These are phyloP conservation scores for Mixia osmundae DNA, from an alignment of 1,284 basidiomycete species.

Conservation along the genomic window DNA sequence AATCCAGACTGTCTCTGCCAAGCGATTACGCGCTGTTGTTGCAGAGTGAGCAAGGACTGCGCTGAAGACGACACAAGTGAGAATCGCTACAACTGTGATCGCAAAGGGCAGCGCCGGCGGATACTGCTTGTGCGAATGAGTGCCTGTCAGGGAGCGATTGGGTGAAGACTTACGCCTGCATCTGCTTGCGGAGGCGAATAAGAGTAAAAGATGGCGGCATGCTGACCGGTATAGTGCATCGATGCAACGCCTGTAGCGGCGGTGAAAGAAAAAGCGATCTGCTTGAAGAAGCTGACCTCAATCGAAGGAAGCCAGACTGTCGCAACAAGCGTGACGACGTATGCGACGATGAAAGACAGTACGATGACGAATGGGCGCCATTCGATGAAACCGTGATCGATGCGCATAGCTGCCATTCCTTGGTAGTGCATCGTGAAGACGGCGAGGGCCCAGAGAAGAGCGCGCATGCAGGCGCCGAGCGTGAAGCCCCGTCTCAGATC, in stretches of 20 bases:
- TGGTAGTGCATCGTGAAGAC: conserved; percentile 2
- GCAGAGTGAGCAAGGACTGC: not conserved
- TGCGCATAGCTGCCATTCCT: conserved; percentile 2
- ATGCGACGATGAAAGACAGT: not conserved
- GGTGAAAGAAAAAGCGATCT: conserved; percentile 1
- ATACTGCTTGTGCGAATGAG: too few species aligned
- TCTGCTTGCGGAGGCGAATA: not conserved
- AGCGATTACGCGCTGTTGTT: not conserved
- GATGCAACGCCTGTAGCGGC: conserved; percentile 2
- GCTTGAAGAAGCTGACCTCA: conserved; percentile 1
- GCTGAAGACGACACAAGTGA: conserved; percentile 2
- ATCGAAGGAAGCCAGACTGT: not conserved
- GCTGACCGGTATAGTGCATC: conserved; percentile 2
- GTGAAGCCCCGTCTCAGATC: not conserved
- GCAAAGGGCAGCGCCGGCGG: not conserved
- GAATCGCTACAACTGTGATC: not conserved
- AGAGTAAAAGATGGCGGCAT: not conserved
- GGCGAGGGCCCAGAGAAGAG: not conserved
- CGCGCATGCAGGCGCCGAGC: too few species aligned
- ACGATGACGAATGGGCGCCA: not conserved
- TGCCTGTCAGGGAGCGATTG: too few species aligned
- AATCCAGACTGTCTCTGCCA: conserved; percentile 1
- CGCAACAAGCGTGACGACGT: not conserved
- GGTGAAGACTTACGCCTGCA: too few species aligned
- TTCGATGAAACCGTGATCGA: conserved; percentile 1